Evolutionary conservation across 768 basidiomycete genomes (phyloP).

Genomic region (Megacollybia marginata): DNA sequence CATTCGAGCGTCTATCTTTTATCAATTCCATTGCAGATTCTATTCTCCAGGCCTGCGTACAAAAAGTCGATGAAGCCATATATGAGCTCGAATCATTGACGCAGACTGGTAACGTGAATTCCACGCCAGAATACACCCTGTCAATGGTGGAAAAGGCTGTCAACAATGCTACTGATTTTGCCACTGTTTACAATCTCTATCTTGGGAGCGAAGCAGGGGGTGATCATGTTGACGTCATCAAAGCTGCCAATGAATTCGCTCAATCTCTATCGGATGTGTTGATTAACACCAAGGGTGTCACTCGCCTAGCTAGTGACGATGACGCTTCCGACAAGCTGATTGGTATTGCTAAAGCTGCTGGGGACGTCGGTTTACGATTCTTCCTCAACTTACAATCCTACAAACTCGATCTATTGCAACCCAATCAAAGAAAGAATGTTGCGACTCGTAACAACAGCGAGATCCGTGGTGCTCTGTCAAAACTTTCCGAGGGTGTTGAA

Average conservation of each 20-base stretch:
- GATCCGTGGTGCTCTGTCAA: constrained; percentile 71
- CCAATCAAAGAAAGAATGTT: constrained; percentile 72
- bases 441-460: constrained; percentile 88
- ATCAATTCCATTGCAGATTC: constrained; percentile 56
- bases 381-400: constrained; percentile 97
- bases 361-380: constrained; percentile 83
- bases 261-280: constrained; percentile 90
- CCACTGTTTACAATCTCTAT: constrained; percentile 87
- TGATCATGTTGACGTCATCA: constrained; percentile 96
- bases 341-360: constrained; percentile 73
- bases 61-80: constrained; percentile 94
- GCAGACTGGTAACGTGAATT: constrained; percentile 89
- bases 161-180: constrained; percentile 94
- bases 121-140: constrained; percentile 97
- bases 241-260: constrained; percentile 92
- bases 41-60: constrained; percentile 91
- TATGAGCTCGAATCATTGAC: constrained; percentile 97
- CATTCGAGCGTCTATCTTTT: not conserved
- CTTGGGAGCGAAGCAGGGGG: constrained; percentile 83
- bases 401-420: constrained; percentile 77
- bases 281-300: constrained; percentile 92
- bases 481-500: constrained; percentile 85
- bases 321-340: constrained; percentile 90
- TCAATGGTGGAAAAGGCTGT: constrained; percentile 97
- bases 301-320: constrained; percentile 84